A percentile compares a stretch with the other conserved stretches of the same genome.
phyloP scores from a whole-genome alignment of 192 early-diverging fungal species.

The Geranomyces variabilis region DNA sequence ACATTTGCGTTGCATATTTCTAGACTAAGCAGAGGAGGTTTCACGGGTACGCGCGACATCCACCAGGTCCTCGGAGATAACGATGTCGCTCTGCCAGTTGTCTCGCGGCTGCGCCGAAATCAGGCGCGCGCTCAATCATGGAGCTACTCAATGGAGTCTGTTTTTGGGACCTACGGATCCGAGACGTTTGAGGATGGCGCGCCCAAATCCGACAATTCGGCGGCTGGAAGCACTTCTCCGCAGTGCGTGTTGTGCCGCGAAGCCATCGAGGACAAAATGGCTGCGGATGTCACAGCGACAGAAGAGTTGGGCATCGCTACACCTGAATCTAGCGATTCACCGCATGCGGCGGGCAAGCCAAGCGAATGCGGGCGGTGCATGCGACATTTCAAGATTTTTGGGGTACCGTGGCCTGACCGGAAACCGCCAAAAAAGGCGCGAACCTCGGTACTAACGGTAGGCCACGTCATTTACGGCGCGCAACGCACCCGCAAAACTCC shows the following conservation, averaged over 20 bases:
- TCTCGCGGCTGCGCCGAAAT: slow-evolving; percentile 14
- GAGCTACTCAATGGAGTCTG: slow-evolving; percentile 9
- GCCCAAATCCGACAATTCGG: not conserved
- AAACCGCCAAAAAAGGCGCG: slow-evolving; percentile 34
- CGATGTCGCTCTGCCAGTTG: slow-evolving; percentile 5
- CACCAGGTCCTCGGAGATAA: slow-evolving; percentile 4
- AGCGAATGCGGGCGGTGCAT: slow-evolving; percentile 47
- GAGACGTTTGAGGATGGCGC: slow-evolving; percentile 12
- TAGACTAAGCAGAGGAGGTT: slow-evolving; percentile 16
- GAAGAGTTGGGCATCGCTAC: no score
- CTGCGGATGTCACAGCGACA: no score
- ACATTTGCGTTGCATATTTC: not conserved
- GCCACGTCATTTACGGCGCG: no score
- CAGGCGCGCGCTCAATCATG: slow-evolving; percentile 17
- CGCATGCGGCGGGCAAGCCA: no score
- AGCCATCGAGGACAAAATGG: slow-evolving; percentile 7
- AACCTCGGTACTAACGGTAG: not conserved
- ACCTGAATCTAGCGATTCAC: no score
- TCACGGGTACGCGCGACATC: slow-evolving; percentile 4
- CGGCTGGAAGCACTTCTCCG: not conserved
- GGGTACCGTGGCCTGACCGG: slow-evolving; percentile 43
- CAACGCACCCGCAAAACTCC: no score
- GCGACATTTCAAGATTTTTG: slow-evolving; percentile 46
- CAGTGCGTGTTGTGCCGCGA: no score
- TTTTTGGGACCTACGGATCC: slow-evolving; percentile 10